Base-by-base conservation (phyloP, 139 green algal species). In the Micractinium sp. region DNA sequence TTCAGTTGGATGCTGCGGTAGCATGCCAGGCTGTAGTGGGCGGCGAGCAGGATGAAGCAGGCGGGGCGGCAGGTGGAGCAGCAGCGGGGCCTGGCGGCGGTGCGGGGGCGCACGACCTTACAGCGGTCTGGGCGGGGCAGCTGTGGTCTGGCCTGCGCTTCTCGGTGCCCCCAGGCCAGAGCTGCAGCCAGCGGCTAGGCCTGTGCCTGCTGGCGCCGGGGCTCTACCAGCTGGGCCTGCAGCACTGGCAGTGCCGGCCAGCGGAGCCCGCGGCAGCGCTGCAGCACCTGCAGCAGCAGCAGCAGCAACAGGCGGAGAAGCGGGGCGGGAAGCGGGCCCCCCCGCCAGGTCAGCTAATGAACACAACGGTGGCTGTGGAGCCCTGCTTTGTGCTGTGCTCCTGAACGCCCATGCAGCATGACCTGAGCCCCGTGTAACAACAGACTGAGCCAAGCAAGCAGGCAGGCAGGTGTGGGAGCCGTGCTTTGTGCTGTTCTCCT, bases 181-280 rank as follows among this genome's bases (percentile, higher is more conserved):
- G 35, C 20, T 66, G 75, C n/a, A 87, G 39, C n/a, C 82, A 90
- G 67, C 60, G 33, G 41, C 38, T 88, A 19, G 90, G 81, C 20
- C n/a, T 93, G 16, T 90, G 86, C 80, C 85, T 92, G 67, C 80
- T 93, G 71, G 80, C 77, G 3, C 74, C 90, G 2, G 90, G 90
- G 25, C 53, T 90, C 22, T 93, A 91, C 75, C 88, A 88, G 38
- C 19, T 92, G 13, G 35, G 38, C 12, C 66, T 91, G 85, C 82
- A 85, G 38, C 85, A 89, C 56, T 85, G 69, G 61, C 71, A 74
- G 69, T 91, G 85, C 82, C 79, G 36, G 39, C 41, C 35, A 66
- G 38, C 20, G 14, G 56, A 16, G 16, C 27, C 75, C n/a, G 80
- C 76, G 13, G 39, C n/a, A 41, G 25, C n/a, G 3, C 53, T 73